These are phyloP conservation scores for Eruca vesicaria DNA, from an alignment of 441 rosid species.

Conservation along the genomic window DNA sequence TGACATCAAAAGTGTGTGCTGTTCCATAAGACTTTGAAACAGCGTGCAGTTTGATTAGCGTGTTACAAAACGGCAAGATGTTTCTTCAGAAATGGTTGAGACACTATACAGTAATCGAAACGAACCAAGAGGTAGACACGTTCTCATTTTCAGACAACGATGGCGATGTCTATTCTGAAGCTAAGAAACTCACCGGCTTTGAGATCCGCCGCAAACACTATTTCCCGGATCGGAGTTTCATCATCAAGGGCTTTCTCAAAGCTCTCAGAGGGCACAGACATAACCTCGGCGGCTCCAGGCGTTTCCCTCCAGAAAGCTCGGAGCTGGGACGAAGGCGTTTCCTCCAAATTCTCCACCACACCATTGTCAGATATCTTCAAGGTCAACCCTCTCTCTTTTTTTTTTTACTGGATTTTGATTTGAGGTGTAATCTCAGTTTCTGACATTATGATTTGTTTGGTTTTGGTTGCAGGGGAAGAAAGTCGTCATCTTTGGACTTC, in stretches of 20 bases:
- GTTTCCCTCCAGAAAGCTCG: slow-evolving; percentile 91
- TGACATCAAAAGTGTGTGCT: neutral
- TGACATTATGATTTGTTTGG: neutral
- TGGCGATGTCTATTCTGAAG: slow-evolving; percentile 59
- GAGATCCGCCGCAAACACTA: slow-evolving; percentile 34
- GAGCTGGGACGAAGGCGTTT: too few species aligned
- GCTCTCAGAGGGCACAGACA: slow-evolving; percentile 61
- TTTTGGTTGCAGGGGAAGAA: too few species aligned
- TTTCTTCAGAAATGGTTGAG: slow-evolving; percentile 1
- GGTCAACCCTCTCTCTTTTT: slow-evolving; percentile 1
- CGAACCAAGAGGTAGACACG: neutral
- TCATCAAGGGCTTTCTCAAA: slow-evolving; percentile 62
- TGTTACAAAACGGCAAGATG: slow-evolving; percentile 5
- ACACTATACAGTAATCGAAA: neutral
- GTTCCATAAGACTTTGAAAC: neutral
- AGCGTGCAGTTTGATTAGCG: neutral
- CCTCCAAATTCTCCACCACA: too few species aligned
- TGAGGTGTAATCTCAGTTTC: neutral
- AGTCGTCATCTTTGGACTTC: too few species aligned
- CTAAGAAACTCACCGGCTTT: slow-evolving; percentile 39
- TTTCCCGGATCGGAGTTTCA: slow-evolving; percentile 34
- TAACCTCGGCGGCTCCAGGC: slow-evolving; percentile 65
- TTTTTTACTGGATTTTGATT: neutral
- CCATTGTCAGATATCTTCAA: too few species aligned
- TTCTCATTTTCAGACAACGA: slow-evolving; percentile 23